Evolutionary conservation across 208 protist genomes (phyloP), one percentile per base, ranked within the genome.

Genomic region (Balamuthia mandrillaris): DNA sequence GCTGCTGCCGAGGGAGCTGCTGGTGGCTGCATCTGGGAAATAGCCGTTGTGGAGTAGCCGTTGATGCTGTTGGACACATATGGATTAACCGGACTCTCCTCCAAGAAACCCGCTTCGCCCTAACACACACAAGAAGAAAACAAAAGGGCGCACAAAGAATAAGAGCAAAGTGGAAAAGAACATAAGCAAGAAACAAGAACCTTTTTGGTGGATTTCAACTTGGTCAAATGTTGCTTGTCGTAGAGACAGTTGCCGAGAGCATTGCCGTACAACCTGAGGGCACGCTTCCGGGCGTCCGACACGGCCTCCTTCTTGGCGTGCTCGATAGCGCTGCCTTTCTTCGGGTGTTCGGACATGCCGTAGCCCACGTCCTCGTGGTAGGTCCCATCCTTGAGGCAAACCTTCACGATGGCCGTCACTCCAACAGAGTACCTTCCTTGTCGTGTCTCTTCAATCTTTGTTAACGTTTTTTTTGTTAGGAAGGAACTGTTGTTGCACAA

Each of bases 311-410:
- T 93, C 65, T 92, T 93, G 42, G 90, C 87, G 21, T 91, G 47
- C 51, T 92, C 90, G 21, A 93, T 70, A 6, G 91, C 90, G 12
- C 27, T 58, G 44, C 87, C 90, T 83, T 92, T 93, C 42, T 65
- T 44, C 39, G 65, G 72, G 58, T 93, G 70, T 16, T 92, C 86
- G 39, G 41, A 21, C 21, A 41, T 88, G 27, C 91, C 91, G 82
- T 88, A 93, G n/a, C 91, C 91, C 10, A 93, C 79, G 63, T 93
- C 91, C 68, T 92, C 91, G 81, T 92, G 90, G 51, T 85, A 92
- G 24, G 89, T 88, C 18, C 91, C 91, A 83, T 93, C 88, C 79
- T 93, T 93, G 21, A 93, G 65, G n/a, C 56, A 92, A 0, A 93
- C 63, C 37, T 81, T 70, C 9, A 93, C 78, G 3, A 91, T 83